Percentiles rank a stretch among this genome's conserved stretches.
phyloP scores from a whole-genome alignment of 441 rosid species.

The Pelargonium hybrid region DNA sequence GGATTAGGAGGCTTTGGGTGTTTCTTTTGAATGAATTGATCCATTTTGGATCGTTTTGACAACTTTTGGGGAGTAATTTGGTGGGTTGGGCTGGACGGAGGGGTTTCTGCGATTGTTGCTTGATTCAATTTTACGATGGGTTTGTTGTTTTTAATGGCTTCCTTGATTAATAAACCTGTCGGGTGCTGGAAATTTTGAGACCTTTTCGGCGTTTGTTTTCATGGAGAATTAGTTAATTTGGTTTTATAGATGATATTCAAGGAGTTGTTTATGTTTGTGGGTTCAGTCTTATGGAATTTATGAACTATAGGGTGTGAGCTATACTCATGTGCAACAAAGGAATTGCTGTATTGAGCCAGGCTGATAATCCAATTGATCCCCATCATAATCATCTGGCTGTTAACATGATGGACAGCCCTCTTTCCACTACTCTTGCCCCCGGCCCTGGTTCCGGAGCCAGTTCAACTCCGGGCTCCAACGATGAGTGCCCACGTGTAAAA shows the following conservation, averaged over 20 bases:
- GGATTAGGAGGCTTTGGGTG: not conserved
- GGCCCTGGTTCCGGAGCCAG: conserved; percentile 22
- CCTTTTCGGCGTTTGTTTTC: not conserved
- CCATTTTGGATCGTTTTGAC: conserved; percentile 3
- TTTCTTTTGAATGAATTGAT: conserved; percentile 12
- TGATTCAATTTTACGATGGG: not conserved
- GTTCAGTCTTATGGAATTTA: conserved; percentile 3
- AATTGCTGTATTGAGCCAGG: conserved; percentile 26
- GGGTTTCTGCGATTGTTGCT: not conserved
- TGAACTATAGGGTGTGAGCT: conserved; percentile 22
- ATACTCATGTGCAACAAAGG: conserved; percentile 46
- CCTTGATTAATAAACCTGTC: not conserved
- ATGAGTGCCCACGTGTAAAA: conserved; percentile 64
- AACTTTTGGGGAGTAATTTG: not conserved
- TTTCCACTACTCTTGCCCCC: conserved; percentile 27
- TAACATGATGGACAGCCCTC: conserved; percentile 46
- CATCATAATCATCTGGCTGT: conserved; percentile 22
- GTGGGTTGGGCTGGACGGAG: not conserved
- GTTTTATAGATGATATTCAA: conserved; percentile 10
- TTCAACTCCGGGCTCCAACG: conserved; percentile 33
- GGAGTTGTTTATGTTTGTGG: conserved; percentile 19
- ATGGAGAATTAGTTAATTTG: conserved; percentile 16
- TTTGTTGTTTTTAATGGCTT: too few species aligned
- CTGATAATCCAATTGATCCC: conserved; percentile 19
- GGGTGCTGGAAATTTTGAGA: not conserved